phyloP scores from a whole-genome alignment of 2,329 filamentous ascomycete species.

The Ophiostoma fasciatum region DNA sequence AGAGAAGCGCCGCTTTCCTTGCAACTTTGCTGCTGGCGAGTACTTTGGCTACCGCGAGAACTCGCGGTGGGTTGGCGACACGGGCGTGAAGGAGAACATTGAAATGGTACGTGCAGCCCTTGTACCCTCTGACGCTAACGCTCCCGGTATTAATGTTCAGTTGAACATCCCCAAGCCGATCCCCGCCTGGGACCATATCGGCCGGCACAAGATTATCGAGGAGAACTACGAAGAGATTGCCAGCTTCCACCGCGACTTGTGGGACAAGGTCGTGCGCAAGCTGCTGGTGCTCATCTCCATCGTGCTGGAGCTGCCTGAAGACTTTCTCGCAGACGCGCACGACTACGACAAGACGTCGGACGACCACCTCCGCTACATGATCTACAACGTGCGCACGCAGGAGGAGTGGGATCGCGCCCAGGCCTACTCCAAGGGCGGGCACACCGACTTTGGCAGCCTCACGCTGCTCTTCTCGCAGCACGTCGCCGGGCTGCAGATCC shows the following conservation, averaged over 20 bases:
- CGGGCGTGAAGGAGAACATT: conserved; percentile 30
- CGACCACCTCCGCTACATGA: conserved; percentile 40
- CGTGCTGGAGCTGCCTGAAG: conserved; percentile 35
- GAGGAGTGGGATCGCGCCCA: conserved; percentile 21
- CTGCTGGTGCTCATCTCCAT: conserved; percentile 18
- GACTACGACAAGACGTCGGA: conserved; percentile 34
- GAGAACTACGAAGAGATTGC: conserved; percentile 31
- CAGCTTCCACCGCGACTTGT: conserved; percentile 21
- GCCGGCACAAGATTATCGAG: conserved; percentile 18
- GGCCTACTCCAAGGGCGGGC: conserved; percentile 43
- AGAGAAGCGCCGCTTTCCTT: conserved; percentile 18
- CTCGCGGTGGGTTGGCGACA: conserved; percentile 20
- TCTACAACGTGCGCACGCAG: conserved; percentile 28
- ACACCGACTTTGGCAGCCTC: conserved; percentile 68
- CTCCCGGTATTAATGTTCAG: too few relatives aligned
- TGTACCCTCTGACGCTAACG: too few relatives aligned
- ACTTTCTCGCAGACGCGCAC: conserved; percentile 35
- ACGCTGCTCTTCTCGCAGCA: conserved; percentile 66
- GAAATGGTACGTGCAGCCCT: conserved; percentile 26
- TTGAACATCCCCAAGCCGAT: conserved; percentile 33
- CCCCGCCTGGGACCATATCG: conserved; percentile 9
- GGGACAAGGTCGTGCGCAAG: conserved; percentile 11
- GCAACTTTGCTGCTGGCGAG: conserved; percentile 16
- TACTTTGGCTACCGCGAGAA: conserved; percentile 32
- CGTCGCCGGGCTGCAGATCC: conserved; percentile 76